Evolutionary conservation across 2,329 filamentous ascomycete genomes (phyloP).

Genomic region (Colletotrichum ledebouriae): DNA sequence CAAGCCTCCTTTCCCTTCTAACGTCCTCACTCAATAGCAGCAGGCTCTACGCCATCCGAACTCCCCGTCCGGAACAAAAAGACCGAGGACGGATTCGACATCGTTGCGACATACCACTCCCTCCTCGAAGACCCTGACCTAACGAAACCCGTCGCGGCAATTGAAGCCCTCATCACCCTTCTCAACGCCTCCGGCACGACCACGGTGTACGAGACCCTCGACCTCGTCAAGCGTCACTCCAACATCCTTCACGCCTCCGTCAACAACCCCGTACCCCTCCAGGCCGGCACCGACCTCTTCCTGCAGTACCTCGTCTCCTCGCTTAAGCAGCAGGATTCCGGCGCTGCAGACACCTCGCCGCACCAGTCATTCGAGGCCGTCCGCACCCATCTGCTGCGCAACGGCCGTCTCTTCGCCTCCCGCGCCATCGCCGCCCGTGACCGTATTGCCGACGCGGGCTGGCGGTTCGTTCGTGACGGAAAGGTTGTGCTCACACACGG

Average conservation of each 20-base stretch:
- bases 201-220: constrained; percentile 94
- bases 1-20: background rate
- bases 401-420: constrained; percentile 87
- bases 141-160: constrained; percentile 95
- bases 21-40: background rate
- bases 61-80: constrained; percentile 47
- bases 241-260: constrained; percentile 82
- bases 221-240: constrained; percentile 83
- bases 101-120: constrained; percentile 67
- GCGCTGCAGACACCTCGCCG: constrained; percentile 45
- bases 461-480: constrained; percentile 82
- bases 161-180: constrained; percentile 89
- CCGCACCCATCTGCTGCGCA: constrained; percentile 84
- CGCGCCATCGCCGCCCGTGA: constrained; percentile 88
- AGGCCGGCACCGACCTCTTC: constrained; percentile 95
- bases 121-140: constrained; percentile 81
- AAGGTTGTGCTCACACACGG: constrained; percentile 91
- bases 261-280: constrained; percentile 90
- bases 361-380: constrained; percentile 80
- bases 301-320: constrained; percentile 90
- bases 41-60: constrained; percentile 28
- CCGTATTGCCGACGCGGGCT: constrained; percentile 84
- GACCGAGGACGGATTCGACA: constrained; percentile 54
- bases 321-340: constrained; percentile 67
- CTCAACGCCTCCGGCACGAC: constrained; percentile 83